These are phyloP conservation scores for Boletus coccyginus DNA, from an alignment of 768 basidiomycete species.

Conservation along the genomic window DNA sequence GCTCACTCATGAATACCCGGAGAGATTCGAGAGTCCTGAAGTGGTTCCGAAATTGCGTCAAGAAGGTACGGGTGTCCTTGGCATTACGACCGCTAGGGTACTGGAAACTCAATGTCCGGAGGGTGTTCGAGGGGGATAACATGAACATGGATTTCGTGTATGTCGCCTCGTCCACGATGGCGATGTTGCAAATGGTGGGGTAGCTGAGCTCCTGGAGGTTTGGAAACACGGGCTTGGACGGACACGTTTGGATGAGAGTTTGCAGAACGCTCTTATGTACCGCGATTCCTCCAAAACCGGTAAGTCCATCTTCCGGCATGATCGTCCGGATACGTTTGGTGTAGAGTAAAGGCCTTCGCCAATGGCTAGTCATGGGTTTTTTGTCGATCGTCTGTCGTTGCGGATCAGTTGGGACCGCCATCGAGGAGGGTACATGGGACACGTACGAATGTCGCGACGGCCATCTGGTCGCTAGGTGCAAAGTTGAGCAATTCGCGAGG, in stretches of 20 bases:
- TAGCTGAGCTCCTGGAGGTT: conserved; percentile 23
- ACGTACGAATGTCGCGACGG: conserved; percentile 18
- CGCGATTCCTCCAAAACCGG: conserved; percentile 9
- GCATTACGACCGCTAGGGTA: conserved; percentile 13
- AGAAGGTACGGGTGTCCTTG: conserved; percentile 14
- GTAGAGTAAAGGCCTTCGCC: conserved; percentile 19
- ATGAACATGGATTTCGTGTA: conserved; percentile 14
- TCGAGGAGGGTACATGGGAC: neutral
- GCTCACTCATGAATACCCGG: conserved; percentile 18
- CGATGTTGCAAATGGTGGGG: conserved; percentile 17
- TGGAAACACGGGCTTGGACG: conserved; percentile 17
- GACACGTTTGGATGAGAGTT: conserved; percentile 20
- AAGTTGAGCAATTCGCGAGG: conserved; percentile 17
- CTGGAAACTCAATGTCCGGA: conserved; percentile 13
- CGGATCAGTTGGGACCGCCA: neutral
- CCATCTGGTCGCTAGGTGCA: conserved; percentile 12
- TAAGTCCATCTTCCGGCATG: conserved; percentile 4
- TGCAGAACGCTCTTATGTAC: conserved; percentile 18
- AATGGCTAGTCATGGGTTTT: conserved; percentile 11
- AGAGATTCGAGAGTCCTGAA: conserved; percentile 14
- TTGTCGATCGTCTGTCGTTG: conserved; percentile 12
- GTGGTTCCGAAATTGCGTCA: conserved; percentile 8
- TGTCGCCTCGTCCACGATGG: conserved; percentile 7
- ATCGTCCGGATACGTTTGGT: conserved; percentile 16
- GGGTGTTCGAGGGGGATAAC: conserved; percentile 2